Percentiles rank a stretch among this genome's conserved stretches.
These are phyloP conservation scores for Petasospora fabianii DNA, from an alignment of 1,139 yeast species.

Conservation along the genomic window DNA sequence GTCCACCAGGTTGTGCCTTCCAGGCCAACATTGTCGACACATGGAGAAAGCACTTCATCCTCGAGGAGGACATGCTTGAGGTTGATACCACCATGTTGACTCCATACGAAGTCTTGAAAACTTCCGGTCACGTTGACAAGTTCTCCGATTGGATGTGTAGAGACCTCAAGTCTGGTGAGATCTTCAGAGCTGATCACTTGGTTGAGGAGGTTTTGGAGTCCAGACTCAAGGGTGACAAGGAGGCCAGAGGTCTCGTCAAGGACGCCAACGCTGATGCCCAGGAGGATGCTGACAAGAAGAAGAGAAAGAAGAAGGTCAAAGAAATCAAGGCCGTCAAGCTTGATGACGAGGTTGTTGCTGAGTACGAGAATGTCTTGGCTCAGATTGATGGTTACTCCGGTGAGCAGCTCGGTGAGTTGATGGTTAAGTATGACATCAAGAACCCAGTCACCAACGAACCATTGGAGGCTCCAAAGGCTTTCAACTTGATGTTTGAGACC, in stretches of 20 bases:
- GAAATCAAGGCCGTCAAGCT: constrained; percentile 86
- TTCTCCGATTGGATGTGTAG: constrained; percentile 99
- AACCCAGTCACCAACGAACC: constrained; percentile 89
- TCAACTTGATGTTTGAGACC: constrained; percentile 98
- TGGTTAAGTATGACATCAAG: constrained; percentile 73
- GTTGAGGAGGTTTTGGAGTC: constrained; percentile 97
- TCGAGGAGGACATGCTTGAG: constrained; percentile 98
- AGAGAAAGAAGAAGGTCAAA: constrained; percentile 95
- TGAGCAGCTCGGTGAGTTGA: constrained; percentile 83
- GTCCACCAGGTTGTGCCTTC: constrained; percentile 99
- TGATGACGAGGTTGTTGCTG: constrained; percentile 72
- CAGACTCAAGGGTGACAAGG: constrained; percentile 92
- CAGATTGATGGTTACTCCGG: constrained; percentile 96
- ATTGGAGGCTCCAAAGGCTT: constrained; percentile 87
- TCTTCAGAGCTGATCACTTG: constrained; percentile 96
- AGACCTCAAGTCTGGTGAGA: constrained; percentile 94
- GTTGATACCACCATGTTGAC: constrained; percentile 98
- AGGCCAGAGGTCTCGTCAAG: constrained; percentile 79
- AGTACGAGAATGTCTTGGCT: constrained; percentile 83
- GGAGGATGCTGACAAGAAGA: constrained; percentile 66
- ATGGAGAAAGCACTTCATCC: constrained; percentile 96
- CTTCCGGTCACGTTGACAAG: constrained; percentile 98
- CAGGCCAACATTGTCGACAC: constrained; percentile 92
- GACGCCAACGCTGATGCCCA: constrained; percentile 60
- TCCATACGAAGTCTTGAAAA: constrained; percentile 94